These are phyloP conservation scores for Elsinoe ampelina DNA, from an alignment of 2,329 filamentous ascomycete species.

Conservation along the genomic window DNA sequence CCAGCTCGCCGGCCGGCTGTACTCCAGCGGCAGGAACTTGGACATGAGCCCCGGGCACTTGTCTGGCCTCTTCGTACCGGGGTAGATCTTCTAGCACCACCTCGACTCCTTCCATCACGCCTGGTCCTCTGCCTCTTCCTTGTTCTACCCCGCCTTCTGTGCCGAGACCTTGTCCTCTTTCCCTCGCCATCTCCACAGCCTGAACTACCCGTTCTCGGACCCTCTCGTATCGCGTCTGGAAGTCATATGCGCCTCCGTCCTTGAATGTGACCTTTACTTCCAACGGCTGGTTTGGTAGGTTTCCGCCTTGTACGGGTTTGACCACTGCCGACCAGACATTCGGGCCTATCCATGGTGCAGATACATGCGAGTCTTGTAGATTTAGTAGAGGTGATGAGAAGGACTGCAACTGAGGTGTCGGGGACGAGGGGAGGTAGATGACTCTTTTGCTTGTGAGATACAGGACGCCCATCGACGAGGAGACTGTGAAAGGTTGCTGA, in stretches of 20 bases:
- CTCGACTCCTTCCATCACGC: slow-evolving; percentile 42
- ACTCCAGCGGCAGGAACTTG: slow-evolving; percentile 21
- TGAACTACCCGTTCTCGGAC: slow-evolving; percentile 78
- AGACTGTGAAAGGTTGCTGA: slow-evolving; percentile 28
- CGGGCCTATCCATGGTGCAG: slow-evolving; percentile 83
- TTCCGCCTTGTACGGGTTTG: slow-evolving; percentile 72
- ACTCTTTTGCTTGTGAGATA: slow-evolving; percentile 47
- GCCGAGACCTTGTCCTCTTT: slow-evolving; percentile 47
- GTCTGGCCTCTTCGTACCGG: slow-evolving; percentile 59
- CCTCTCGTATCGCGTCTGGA: slow-evolving; percentile 70
- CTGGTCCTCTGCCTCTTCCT: slow-evolving; percentile 28
- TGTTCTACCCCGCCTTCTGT: slow-evolving; percentile 24
- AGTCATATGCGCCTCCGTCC: slow-evolving; percentile 91
- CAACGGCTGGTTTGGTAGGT: slow-evolving; percentile 63
- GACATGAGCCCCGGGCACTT: slow-evolving; percentile 28
- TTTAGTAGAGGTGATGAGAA: slow-evolving; percentile 85
- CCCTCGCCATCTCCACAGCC: slow-evolving; percentile 63
- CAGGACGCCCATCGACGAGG: slow-evolving; percentile 19
- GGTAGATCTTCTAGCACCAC: slow-evolving; percentile 72
- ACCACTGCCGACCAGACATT: slow-evolving; percentile 81
- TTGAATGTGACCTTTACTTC: slow-evolving; percentile 84
- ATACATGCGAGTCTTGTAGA: slow-evolving; percentile 75
- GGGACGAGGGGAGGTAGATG: slow-evolving; percentile 71
- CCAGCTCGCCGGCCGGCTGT: slow-evolving; percentile 24
- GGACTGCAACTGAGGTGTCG: slow-evolving; percentile 63